These are phyloP conservation scores for Candida dendrica DNA, from an alignment of 805 yeast species.

Conservation along the genomic window DNA sequence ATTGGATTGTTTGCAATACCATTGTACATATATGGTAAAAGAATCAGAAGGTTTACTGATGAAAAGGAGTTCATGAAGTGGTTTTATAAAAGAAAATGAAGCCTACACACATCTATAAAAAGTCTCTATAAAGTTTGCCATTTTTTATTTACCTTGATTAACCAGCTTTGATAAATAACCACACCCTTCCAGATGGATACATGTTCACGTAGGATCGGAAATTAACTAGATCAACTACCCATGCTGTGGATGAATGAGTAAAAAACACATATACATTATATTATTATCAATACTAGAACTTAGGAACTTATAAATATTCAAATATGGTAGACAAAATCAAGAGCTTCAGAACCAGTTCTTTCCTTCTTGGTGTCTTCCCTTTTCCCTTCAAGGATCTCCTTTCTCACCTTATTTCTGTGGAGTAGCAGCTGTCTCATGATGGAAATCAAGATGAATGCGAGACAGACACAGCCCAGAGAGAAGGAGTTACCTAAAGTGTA, in stretches of 20 bases:
- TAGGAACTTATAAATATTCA: too few species aligned
- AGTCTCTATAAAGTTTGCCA: too few species aligned
- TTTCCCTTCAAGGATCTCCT: constrained; percentile 15
- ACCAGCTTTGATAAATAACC: too few species aligned
- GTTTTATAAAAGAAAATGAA: constrained; percentile 22
- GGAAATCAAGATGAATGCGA: constrained; percentile 11
- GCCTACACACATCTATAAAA: too few species aligned
- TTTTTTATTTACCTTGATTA: too few species aligned
- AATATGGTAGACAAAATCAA: constrained; percentile 12
- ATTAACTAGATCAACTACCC: too few species aligned
- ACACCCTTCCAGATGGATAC: too few species aligned
- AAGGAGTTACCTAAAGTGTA: constrained; percentile 33
- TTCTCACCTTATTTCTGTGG: constrained; percentile 11
- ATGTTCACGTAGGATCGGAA: too few species aligned
- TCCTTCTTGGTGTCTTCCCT: constrained; percentile 12
- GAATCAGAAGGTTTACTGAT: constrained; percentile 44
- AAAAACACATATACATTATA: too few species aligned
- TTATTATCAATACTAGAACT: too few species aligned
- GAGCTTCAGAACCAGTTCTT: constrained; percentile 19
- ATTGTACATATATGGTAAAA: constrained; percentile 48
- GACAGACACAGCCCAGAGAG: constrained; percentile 28
- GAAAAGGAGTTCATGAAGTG: constrained; percentile 32
- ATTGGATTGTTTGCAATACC: constrained; percentile 44
- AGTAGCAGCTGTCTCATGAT: constrained; percentile 11
- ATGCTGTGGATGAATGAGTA: too few species aligned